A percentile compares a stretch with the other conserved stretches of the same genome.
These are phyloP conservation scores for Dryas integrifolia DNA, from an alignment of 331 rosid species.

Conservation along the genomic window DNA sequence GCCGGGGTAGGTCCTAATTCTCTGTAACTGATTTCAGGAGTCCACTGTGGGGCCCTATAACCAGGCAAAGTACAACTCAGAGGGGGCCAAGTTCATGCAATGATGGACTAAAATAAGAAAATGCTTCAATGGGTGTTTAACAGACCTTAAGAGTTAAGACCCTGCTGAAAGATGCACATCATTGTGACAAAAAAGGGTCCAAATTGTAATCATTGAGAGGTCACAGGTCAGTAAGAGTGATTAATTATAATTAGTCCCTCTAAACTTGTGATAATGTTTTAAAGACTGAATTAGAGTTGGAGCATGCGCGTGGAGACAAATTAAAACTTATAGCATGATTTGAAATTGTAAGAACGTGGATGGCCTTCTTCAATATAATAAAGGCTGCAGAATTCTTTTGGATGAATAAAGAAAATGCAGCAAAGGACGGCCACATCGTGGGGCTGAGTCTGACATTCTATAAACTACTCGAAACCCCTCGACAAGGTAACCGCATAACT, in stretches of 20 bases:
- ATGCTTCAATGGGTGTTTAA: constrained; percentile 26
- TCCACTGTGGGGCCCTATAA: constrained; percentile 50
- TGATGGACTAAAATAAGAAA: constrained; percentile 44
- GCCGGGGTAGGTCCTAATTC: constrained; percentile 48
- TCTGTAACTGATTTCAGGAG: constrained; percentile 62
- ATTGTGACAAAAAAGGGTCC: constrained; percentile 26
- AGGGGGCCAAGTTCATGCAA: constrained; percentile 47
- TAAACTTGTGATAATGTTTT: constrained; percentile 30
- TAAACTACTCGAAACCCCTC: constrained; percentile 23
- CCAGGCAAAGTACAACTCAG: constrained; percentile 65
- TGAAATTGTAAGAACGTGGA: constrained; percentile 65
- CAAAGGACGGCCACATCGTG: constrained; percentile 70
- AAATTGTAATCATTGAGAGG: constrained; percentile 47
- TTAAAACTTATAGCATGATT: constrained; percentile 27
- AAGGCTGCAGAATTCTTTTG: constrained; percentile 40
- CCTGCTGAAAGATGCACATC: constrained; percentile 13
- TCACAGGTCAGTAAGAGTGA: constrained; percentile 20
- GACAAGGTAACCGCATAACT: constrained; percentile 53
- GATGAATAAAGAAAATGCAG: constrained; percentile 17
- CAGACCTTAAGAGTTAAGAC: constrained; percentile 2
- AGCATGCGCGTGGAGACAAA: constrained; percentile 27
- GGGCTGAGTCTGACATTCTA: constrained; percentile 51
- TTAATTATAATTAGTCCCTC: constrained; percentile 33
- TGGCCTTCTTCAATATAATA: constrained; percentile 42
- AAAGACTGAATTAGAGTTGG: constrained; percentile 7